Evolutionary conservation across 192 early-diverging fungal species (phyloP), one percentile per base, ranked within the genome.

Genomic region (Spizellomyces sp.): DNA sequence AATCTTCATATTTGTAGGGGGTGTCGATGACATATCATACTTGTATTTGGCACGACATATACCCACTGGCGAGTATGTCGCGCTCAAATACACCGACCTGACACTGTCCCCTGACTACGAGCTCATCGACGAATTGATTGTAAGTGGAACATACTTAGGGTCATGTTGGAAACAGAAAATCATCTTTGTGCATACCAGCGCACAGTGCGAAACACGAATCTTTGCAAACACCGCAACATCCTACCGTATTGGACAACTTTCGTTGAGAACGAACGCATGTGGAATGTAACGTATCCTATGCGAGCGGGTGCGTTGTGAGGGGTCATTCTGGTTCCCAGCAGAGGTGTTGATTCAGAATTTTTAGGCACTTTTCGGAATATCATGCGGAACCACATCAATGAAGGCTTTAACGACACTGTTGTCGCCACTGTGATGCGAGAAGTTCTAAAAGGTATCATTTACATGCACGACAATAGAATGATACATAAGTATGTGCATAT

Each of bases 11-110:
- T 15, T 7, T 65, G 2, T 55, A 83, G 84, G 86, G 50, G 87
- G 87, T 9, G 83, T 89, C 8, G 86, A 88, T 57, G 87, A 89
- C 66, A 80, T 87, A 8, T 86, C 86, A 9, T 89, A 79, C 71
- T 67, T 89, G 44, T 84, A 81, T 67, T 75, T 82, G 12, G 86
- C 86, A 15, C 67, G 67, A 56, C 79, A 85, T 68, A 72, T 71
- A 3, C 85, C 84, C 6, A 86, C 82, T 15, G 64, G 75, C 15
- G 81, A 86, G 58, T 52, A 64, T n/a, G 79, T 87, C 5, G 81
- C 86, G 9, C 58, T 89, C 4, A 82, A 79, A 42, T 84, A 86
- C 72, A 89, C 87, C 12, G 84, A 89, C 74, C 73, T 89, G 48
- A 79, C 77, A 14, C 66, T 89, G 8, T 85, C 83, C 9, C 76